Evolutionary conservation across 2,329 filamentous ascomycete species (phyloP).

Genomic region (Purpureocillium takamizusanense): DNA sequence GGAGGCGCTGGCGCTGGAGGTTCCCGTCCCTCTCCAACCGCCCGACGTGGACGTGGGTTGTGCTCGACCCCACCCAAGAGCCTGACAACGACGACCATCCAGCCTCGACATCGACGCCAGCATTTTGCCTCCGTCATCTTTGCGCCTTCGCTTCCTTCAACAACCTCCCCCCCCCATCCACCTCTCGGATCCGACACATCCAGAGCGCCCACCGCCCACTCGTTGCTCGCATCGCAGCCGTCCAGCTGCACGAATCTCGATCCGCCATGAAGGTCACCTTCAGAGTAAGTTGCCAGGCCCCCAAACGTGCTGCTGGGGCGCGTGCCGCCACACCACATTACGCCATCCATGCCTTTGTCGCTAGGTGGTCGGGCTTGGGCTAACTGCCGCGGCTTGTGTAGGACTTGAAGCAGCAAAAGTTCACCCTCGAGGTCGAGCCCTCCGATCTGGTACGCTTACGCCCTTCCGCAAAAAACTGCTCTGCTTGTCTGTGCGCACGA

Average conservation of each 20-base stretch:
- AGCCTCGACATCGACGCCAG: conserved; percentile 4
- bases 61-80: conserved; percentile 5
- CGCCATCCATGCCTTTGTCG: background rate
- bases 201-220: background rate
- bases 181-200: background rate
- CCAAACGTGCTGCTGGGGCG: background rate
- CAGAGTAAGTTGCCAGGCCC: conserved; percentile 37
- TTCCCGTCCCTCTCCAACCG: no score
- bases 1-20: no score
- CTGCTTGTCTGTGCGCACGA: no score
- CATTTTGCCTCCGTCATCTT: conserved; percentile 7
- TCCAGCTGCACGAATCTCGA: conserved; percentile 24
- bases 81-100: conserved; percentile 3
- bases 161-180: background rate
- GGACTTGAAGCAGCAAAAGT: conserved; percentile 99
- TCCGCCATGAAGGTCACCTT: conserved; percentile 61
- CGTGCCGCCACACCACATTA: background rate
- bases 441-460: conserved; percentile 69
- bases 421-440: conserved; percentile 89
- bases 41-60: no score
- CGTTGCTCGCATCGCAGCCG: conserved; percentile 2
- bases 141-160: conserved; percentile 1
- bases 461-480: no score
- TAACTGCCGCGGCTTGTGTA: conserved; percentile 24
- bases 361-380: background rate